Evolutionary conservation across 2,329 filamentous ascomycete genomes (phyloP).

Genomic region (Plenodomus biglobosus): DNA sequence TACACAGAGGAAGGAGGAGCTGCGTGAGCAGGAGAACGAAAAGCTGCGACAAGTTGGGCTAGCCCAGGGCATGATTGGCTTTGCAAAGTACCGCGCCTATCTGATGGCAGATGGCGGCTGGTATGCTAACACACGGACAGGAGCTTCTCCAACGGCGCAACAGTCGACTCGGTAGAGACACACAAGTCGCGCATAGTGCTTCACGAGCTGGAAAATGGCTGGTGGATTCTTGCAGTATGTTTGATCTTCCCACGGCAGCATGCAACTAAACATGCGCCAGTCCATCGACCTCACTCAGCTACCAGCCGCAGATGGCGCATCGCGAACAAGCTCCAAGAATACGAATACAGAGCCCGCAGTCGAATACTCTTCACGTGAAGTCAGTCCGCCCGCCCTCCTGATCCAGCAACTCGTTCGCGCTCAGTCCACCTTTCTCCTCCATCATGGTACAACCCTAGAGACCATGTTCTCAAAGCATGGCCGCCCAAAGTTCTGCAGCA

Average conservation of each 20-base stretch:
- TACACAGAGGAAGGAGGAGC: slow-evolving; percentile 39
- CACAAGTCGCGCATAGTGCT: slow-evolving; percentile 83
- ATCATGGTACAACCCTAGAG: slow-evolving; percentile 76
- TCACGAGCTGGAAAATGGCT: slow-evolving; percentile 82
- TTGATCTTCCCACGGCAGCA: background rate
- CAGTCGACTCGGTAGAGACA: slow-evolving; percentile 86
- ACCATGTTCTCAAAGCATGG: slow-evolving; percentile 67
- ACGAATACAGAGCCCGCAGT: slow-evolving; percentile 47
- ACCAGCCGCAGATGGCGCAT: slow-evolving; percentile 50
- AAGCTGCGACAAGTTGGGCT: slow-evolving; percentile 89
- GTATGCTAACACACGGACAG: slow-evolving; percentile 44
- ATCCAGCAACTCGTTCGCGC: slow-evolving; percentile 80
- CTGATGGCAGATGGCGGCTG: background rate
- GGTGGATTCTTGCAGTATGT: slow-evolving; percentile 92
- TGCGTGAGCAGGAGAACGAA: slow-evolving; percentile 73
- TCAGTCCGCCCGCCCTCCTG: slow-evolving; percentile 78
- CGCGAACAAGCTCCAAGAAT: slow-evolving; percentile 22
- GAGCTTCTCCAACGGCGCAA: slow-evolving; percentile 76
- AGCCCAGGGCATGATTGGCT: slow-evolving; percentile 94
- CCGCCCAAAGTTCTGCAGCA: slow-evolving; percentile 68
- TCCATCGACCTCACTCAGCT: slow-evolving; percentile 80
- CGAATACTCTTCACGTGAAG: slow-evolving; percentile 87
- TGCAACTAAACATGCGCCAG: slow-evolving; percentile 45
- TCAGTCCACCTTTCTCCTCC: slow-evolving; percentile 80
- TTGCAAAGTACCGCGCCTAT: slow-evolving; percentile 59